These are phyloP conservation scores for Pelargonium cotyledonis DNA, from an alignment of 441 rosid genomes.

Conservation along the genomic window DNA sequence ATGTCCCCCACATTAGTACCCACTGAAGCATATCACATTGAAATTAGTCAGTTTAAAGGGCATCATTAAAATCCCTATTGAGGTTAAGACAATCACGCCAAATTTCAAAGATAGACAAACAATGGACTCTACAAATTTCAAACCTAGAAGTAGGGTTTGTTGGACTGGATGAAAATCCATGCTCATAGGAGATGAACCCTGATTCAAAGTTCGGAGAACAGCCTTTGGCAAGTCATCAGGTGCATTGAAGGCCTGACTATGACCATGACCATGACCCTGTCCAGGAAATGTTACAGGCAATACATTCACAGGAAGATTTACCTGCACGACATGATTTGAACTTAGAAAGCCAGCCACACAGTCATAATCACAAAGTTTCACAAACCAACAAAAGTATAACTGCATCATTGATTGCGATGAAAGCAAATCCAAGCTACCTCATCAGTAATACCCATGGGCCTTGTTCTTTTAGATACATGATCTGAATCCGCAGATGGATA, in stretches of 20 bases:
- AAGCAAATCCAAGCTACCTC: conserved; percentile 35
- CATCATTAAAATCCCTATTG: conserved; percentile 4
- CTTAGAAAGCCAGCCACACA: not conserved
- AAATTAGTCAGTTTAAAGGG: conserved; percentile 6
- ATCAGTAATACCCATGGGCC: conserved; percentile 59
- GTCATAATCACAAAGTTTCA: not conserved
- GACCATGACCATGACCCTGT: conserved; percentile 64
- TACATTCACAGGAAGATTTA: conserved; percentile 53
- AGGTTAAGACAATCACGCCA: conserved; percentile 3
- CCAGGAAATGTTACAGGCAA: conserved; percentile 50
- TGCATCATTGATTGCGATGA: not conserved
- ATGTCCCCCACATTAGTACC: conserved; percentile 77
- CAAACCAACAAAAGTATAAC: not conserved
- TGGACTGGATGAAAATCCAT: conserved; percentile 80
- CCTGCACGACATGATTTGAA: not conserved
- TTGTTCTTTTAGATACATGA: conserved; percentile 55
- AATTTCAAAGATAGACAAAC: conserved; percentile 1
- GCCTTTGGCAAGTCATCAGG: conserved; percentile 71
- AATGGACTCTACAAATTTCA: conserved; percentile 9
- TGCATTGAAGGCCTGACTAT: conserved; percentile 32
- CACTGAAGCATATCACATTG: conserved; percentile 35
- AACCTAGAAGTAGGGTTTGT: conserved; percentile 69
- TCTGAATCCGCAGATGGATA: conserved; percentile 80
- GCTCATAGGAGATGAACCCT: conserved; percentile 66
- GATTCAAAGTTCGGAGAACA: conserved; percentile 44